Conservation (phyloP, 2,329 filamentous ascomycete species). For the Basipetospora sp. region DNA sequence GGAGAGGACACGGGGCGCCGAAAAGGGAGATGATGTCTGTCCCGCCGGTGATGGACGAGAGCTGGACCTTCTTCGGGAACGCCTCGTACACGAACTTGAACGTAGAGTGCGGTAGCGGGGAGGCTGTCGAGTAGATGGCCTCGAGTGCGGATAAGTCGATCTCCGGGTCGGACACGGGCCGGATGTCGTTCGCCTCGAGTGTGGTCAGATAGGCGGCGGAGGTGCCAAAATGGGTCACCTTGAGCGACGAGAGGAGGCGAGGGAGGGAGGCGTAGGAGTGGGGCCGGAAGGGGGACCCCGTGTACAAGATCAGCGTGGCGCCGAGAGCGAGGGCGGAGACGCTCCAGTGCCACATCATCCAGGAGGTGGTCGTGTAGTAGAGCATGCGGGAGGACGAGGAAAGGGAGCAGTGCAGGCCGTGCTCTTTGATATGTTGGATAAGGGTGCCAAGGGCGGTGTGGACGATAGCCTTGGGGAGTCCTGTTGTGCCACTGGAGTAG, state of each 20-base stretch:
- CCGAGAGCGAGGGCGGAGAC: conserved; percentile 73
- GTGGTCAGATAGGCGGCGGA: conserved; percentile 86
- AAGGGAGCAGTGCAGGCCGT: conserved; percentile 74
- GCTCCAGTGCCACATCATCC: conserved; percentile 99
- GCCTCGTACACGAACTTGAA: conserved; percentile 79
- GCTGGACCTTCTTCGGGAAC: conserved; percentile 67
- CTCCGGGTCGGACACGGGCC: conserved; percentile 37
- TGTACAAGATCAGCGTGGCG: conserved; percentile 73
- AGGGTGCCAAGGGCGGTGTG: conserved; percentile 82
- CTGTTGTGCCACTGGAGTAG: conserved; percentile 84
- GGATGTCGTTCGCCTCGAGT: conserved; percentile 62
- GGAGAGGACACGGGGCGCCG: conserved; percentile 63
- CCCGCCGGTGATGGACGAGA: conserved; percentile 86
- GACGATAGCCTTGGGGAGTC: conserved; percentile 79
- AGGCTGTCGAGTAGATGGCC: conserved; percentile 88
- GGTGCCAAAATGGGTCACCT: conserved; percentile 86
- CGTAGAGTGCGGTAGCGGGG: conserved; percentile 80
- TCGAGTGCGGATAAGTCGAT: conserved; percentile 51
- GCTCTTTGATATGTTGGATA: conserved; percentile 94
- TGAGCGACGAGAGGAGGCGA: conserved; percentile 61
- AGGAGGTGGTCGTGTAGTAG: conserved; percentile 88
- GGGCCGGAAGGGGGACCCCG: conserved; percentile 78
- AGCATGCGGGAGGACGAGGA: conserved; percentile 58
- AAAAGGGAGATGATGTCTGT: conserved; percentile 96
- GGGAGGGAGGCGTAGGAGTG: conserved; percentile 70